A percentile compares a stretch with the other conserved stretches of the same genome.
phyloP scores from a whole-genome alignment of 1,139 yeast species.

The Scheffersomyces cryptocercus region DNA sequence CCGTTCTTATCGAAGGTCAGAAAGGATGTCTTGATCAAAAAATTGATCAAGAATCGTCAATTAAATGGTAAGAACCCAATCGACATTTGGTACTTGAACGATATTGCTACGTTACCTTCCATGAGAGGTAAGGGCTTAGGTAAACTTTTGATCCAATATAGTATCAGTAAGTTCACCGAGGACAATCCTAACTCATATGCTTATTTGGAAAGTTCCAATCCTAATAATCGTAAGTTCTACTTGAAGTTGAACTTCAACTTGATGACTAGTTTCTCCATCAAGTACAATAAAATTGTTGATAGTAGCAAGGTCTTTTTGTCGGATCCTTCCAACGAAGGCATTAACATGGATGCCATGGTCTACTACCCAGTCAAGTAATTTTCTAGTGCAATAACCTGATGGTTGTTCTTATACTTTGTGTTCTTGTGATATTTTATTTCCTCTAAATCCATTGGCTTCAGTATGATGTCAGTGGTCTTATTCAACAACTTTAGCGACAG shows the following conservation, averaged over 20 bases:
- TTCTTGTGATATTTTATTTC: neutral
- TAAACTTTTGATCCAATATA: slow-evolving; percentile 32
- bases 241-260: slow-evolving; percentile 49
- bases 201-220: slow-evolving; percentile 54
- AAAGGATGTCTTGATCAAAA: slow-evolving; percentile 22
- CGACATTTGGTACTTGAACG: slow-evolving; percentile 41
- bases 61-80: slow-evolving; percentile 1
- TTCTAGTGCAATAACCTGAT: neutral
- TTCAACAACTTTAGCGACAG: too few relatives aligned
- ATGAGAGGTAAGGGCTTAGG: slow-evolving; percentile 45
- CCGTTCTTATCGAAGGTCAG: slow-evolving; percentile 37
- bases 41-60: slow-evolving; percentile 12
- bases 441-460: neutral
- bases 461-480: too few relatives aligned
- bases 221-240: slow-evolving; percentile 50
- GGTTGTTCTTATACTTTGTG: neutral
- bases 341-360: slow-evolving; percentile 45
- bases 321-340: slow-evolving; percentile 23
- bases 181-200: slow-evolving; percentile 10
- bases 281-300: slow-evolving; percentile 23
- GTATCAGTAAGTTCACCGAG: slow-evolving; percentile 14
- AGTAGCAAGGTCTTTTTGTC: slow-evolving; percentile 15
- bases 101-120: slow-evolving; percentile 40
- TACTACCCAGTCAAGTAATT: slow-evolving; percentile 7
- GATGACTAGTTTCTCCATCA: slow-evolving; percentile 46